Base-by-base conservation (phyloP, 768 basidiomycete genomes). In the Paxillus rubicundulus region DNA sequence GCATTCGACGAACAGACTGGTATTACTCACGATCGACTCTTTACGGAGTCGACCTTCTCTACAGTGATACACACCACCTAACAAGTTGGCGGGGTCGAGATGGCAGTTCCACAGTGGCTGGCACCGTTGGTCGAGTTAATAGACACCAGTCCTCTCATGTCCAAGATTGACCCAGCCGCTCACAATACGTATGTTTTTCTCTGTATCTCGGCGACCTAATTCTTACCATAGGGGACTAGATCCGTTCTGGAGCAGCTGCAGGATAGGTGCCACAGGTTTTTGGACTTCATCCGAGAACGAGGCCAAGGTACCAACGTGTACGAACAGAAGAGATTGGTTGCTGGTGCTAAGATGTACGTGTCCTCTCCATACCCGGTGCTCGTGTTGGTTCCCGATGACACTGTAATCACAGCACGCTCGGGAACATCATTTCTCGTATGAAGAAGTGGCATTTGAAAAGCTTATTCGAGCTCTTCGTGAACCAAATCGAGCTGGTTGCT, bases 141-240 rank as follows among this genome's bases (percentile, higher is more conserved):
- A 24, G 24, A 24, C 4, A 57, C 80, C 13, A 73, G 71, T 38
- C 67, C 61, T 30, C 77, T 84, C 38, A 64, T 82, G 18, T 50
- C 74, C 45, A 66, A 78, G 28, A 76, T 80, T 60, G 72, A 76
- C 38, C 76, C 76, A 56, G 77, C 82, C 10, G 54, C 67, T 3
- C 66, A 70, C 3, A 84, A 84, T 61, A 74, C 71, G 82, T 80
- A 58, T 18, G 63, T 14, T n/a, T 10, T 4, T 16, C 16, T 16
- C 20, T 37, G 9, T 46, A 24, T 32, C 8, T 28, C 30, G 5
- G 9, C n/a, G 24, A 17, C 44, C 33, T 6, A 9, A 18, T 24
- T 18, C 17, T 16, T 34, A 43, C 52, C 18, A 49, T 53, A 57
- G 1, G 30, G 24, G 20, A 12, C 17, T 46, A 81, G 81, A 56